Percentiles rank a stretch among this genome's conserved stretches.
phyloP scores from a whole-genome alignment of 2,329 filamentous ascomycete genomes.

The Whalleya microplaca region DNA sequence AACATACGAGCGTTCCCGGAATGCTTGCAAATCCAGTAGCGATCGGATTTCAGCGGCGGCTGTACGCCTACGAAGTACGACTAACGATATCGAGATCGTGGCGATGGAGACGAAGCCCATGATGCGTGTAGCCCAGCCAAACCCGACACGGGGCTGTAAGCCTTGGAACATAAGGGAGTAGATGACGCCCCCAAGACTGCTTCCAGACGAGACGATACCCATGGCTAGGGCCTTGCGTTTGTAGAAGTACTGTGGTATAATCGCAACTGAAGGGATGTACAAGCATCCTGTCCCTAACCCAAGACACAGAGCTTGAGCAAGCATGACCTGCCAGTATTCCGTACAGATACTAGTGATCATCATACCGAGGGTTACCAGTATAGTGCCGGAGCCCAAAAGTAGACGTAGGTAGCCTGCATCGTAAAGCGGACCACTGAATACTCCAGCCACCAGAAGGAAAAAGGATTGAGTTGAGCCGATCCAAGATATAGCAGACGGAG shows the following conservation, averaged over 20 bases:
- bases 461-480: constrained; percentile 38
- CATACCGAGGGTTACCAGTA: constrained; percentile 32
- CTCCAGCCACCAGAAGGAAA: constrained; percentile 34
- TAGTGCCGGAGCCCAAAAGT: constrained; percentile 31
- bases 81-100: constrained; percentile 36
- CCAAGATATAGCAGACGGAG: constrained; percentile 30
- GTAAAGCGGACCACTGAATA: constrained; percentile 33
- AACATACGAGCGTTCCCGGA: constrained; percentile 38
- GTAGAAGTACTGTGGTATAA: constrained; percentile 46
- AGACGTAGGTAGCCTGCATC: constrained; percentile 35
- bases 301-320: constrained; percentile 44
- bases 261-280: constrained; percentile 44
- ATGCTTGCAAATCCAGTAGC: constrained; percentile 36
- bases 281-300: constrained; percentile 48
- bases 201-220: constrained; percentile 47
- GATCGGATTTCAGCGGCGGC: constrained; percentile 18
- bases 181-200: constrained; percentile 43
- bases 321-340: constrained; percentile 43
- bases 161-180: constrained; percentile 44
- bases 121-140: constrained; percentile 41
- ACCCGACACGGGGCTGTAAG: constrained; percentile 36
- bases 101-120: constrained; percentile 41
- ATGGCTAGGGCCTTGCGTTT: constrained; percentile 45
- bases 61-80: constrained; percentile 34
- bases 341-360: constrained; percentile 30